Base-by-base conservation (phyloP, 495 filamentous ascomycete genomes). In the Talaromyces proteolyticus region DNA sequence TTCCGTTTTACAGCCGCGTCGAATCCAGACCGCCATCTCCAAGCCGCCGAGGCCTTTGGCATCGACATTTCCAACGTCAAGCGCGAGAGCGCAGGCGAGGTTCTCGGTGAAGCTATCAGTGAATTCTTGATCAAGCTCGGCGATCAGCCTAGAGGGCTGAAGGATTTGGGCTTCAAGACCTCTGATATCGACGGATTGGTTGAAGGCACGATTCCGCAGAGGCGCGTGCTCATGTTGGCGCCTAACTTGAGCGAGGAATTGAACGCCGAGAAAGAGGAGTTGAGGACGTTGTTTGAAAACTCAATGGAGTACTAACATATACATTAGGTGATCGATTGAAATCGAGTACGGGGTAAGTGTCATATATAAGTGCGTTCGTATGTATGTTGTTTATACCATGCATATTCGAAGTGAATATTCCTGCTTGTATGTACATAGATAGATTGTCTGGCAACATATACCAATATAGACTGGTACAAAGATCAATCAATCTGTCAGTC, bases 141-240 rank as follows among this genome's bases (percentile, higher is more conserved):
- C 5, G 93, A 90, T 57, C 93, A 97, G 74, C 94, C 93, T 6
- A 77, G 79, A 25, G 93, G 93, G 0, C 67, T 98, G 57, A 90
- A 87, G 66, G 82, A 77, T 37, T 62, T 98, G 36, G 93, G 93
- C 0, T 97, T 96, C 62, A 76, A 75, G 50, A 63, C 62, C 4
- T 75, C 74, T 12, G 81, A 98, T 73, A 69, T 98, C 11, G 85
- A 90, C 21, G 79, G 67, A 3, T 67, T 98, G 53, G 90, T 98
- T 12, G 91, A 97, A 63, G 94, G 93, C 1, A 97, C 93, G 20
- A 80, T 98, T 42, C 93, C 93, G 21, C 93, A 98, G 72, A 76
- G 78, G 42, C 74, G 93, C 42, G 93, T 98, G 42, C 61, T 97
- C 54, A 92, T 91, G 87, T 67, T 98, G 44, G 94, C 94, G 36